Evolutionary conservation across 805 yeast genomes (phyloP).

Genomic region (Clavispora phyllophila): DNA sequence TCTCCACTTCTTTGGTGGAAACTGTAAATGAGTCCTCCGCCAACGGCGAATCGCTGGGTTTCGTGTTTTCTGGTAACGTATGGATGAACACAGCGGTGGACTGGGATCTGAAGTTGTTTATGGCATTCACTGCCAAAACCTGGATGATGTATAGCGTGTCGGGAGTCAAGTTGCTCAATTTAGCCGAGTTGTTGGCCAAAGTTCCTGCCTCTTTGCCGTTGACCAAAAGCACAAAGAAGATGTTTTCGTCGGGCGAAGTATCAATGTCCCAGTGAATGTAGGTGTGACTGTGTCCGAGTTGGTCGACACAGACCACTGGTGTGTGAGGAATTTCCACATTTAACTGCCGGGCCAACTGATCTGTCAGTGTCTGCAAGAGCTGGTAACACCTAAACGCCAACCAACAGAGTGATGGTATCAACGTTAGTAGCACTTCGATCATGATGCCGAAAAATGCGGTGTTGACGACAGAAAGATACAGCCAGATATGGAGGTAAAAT

Average conservation of each 20-base stretch:
- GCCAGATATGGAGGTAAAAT: background rate
- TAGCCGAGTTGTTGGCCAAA: slow-evolving; percentile 29
- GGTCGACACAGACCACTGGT: slow-evolving; percentile 52
- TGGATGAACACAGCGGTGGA: slow-evolving; percentile 29
- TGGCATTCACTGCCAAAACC: slow-evolving; percentile 31
- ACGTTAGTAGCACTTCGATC: slow-evolving; percentile 31
- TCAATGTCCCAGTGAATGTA: slow-evolving; percentile 46
- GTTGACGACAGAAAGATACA: background rate
- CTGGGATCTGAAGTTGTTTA: slow-evolving; percentile 31
- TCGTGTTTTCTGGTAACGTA: slow-evolving; percentile 14
- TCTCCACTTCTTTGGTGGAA: background rate
- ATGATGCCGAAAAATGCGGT: slow-evolving; percentile 10
- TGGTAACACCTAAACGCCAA: slow-evolving; percentile 34
- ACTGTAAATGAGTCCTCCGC: background rate
- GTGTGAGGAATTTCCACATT: slow-evolving; percentile 52
- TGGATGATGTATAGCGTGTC: slow-evolving; percentile 30
- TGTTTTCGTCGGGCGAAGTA: slow-evolving; percentile 22
- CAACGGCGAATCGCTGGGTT: background rate
- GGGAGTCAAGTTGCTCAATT: slow-evolving; percentile 25
- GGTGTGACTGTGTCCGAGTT: slow-evolving; percentile 41
- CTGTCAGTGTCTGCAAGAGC: slow-evolving; percentile 41
- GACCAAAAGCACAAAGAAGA: slow-evolving; percentile 29
- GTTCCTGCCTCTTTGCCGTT: slow-evolving; percentile 35
- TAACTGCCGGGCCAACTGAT: slow-evolving; percentile 41
- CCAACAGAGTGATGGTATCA: slow-evolving; percentile 34